Evolutionary conservation across 768 basidiomycete species (phyloP), one percentile per base, ranked within the genome.

Genomic region (Hygrophorus russula): DNA sequence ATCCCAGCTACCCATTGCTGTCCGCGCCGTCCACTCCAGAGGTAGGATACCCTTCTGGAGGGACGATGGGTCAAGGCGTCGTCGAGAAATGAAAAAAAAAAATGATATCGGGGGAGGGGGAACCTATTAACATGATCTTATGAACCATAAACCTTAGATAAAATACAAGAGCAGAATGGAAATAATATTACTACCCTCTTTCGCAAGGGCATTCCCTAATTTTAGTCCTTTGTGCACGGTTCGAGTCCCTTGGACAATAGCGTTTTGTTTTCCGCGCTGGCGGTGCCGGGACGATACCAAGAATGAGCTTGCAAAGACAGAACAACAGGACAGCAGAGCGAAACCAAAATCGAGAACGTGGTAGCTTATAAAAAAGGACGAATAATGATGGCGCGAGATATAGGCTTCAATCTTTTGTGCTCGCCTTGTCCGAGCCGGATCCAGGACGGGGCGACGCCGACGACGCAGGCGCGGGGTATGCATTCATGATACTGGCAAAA

Each of bases 401-500:
- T n/a, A n/a, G n/a, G n/a, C 17, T n/a, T 17, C 8, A 39, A 13
- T 14, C 6, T 19, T 39, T 39, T 17, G 13, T 28, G 27, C 31
- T 37, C 18, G 20, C 24, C 10, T 15, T 19, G 13, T 36, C 44
- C 1, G 44, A 45, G 11, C 17, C n/a, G 2, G 45, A 45, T 14
- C 7, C 39, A 33, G 44, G 18, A 18, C 15, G 13, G 20, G 45
- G 31, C 10, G 29, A 17, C 12, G 29, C 12, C 5, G 38, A 14
- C 2, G 45, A 29, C 12, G 38, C 50, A 7, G 52, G 51, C 1
- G 63, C 56, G 7, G 76, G 69, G 56, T 80, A 81, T n/a, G 79
- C 78, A 51, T 78, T 74, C 78, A 83, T 76, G 49, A 83, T 80
- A 46, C 71, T 76, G 28, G 78, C 82, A 55, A 82, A 74, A 42